These are phyloP conservation scores for Colletotrichum somersetense DNA, from an alignment of 2,329 filamentous ascomycete species.

Conservation along the genomic window DNA sequence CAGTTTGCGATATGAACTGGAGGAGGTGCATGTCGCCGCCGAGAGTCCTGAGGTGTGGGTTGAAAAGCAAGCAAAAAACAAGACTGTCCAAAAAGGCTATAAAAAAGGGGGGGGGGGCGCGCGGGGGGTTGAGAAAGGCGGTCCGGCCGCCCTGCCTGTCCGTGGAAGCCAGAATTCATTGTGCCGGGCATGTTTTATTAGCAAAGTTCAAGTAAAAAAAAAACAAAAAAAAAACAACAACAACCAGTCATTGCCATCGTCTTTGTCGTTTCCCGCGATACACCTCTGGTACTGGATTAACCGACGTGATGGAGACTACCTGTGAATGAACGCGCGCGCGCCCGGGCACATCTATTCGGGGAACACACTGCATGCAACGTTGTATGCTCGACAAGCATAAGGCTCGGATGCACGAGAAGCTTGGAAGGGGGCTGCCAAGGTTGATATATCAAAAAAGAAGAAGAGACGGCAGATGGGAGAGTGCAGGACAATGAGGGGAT, in stretches of 20 bases:
- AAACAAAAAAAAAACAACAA: too few species aligned
- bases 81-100: too few species aligned
- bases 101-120: too few species aligned
- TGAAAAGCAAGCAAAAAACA: too few species aligned
- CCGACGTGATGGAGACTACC: neutral
- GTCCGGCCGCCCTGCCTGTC: neutral
- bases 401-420: neutral
- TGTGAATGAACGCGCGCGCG: neutral
- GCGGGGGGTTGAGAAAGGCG: neutral
- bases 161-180: neutral
- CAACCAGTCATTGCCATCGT: neutral
- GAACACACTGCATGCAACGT: slow-evolving; percentile 1
- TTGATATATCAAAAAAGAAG: neutral
- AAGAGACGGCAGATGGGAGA: neutral
- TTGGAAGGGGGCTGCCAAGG: neutral
- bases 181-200: too few species aligned
- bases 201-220: neutral
- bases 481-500: slow-evolving; percentile 13
- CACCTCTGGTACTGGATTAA: neutral
- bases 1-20: neutral
- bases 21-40: neutral
- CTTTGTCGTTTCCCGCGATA: slow-evolving; percentile 1
- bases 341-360: neutral
- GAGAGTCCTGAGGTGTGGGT: slow-evolving; percentile 1
- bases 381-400: neutral